Evolutionary conservation across 1,284 basidiomycete genomes (phyloP).

Genomic region (Cutaneotrichosporon dermatis): DNA sequence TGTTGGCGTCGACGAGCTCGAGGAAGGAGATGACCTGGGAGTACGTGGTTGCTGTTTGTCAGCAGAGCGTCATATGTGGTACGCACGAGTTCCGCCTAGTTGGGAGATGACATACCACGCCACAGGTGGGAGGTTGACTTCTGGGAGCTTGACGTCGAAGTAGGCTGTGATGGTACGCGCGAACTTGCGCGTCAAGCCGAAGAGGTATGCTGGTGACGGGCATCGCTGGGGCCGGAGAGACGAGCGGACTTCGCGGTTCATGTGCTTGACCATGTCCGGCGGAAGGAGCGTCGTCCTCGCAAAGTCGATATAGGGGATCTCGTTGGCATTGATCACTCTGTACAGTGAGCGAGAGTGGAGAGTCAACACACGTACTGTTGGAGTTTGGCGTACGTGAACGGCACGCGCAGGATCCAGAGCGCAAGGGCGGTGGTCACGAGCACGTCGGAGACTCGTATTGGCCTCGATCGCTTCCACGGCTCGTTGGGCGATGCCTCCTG

Average conservation of each 20-base stretch:
- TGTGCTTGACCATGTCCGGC: constrained; percentile 51
- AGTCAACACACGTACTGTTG: constrained; percentile 59
- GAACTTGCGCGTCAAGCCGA: constrained; percentile 20
- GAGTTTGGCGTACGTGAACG: constrained; percentile 69
- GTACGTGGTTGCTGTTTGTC: constrained; percentile 55
- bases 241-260: constrained; percentile 9
- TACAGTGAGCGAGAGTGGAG: not conserved
- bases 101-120: constrained; percentile 71
- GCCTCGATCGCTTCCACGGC: constrained; percentile 1
- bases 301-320: constrained; percentile 77
- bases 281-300: constrained; percentile 60
- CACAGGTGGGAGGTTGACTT: constrained; percentile 70
- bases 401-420: constrained; percentile 74
- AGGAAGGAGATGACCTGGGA: constrained; percentile 39
- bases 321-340: constrained; percentile 59
- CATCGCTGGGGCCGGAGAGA: constrained; percentile 21
- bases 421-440: constrained; percentile 58
- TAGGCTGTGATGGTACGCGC: constrained; percentile 29
- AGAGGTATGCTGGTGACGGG: constrained; percentile 23
- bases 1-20: constrained; percentile 32
- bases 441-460: constrained; percentile 29
- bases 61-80: constrained; percentile 49
- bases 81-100: constrained; percentile 72
- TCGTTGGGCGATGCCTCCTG: not conserved
- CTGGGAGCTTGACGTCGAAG: constrained; percentile 66